These are phyloP conservation scores for Candida michaelii DNA, from an alignment of 805 yeast genomes.

Conservation along the genomic window DNA sequence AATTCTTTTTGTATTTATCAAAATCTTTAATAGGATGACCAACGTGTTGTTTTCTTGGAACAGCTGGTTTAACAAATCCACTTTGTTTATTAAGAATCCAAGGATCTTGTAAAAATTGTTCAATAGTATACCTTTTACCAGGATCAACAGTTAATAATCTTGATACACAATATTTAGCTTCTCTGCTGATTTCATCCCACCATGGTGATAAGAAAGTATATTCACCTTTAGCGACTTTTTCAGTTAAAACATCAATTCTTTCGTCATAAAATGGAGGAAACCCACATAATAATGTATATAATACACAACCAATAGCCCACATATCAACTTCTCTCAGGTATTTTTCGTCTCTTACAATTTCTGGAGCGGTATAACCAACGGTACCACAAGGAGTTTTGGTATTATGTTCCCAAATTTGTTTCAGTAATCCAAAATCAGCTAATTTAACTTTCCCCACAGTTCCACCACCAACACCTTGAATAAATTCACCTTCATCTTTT, in stretches of 20 bases:
- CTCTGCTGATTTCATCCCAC: constrained; percentile 81
- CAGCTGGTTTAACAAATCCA: constrained; percentile 13
- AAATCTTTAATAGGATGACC: constrained; percentile 28
- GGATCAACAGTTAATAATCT: constrained; percentile 73
- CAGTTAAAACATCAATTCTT: constrained; percentile 68
- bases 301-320: constrained; percentile 98
- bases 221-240: constrained; percentile 77
- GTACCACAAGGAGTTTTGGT: constrained; percentile 99
- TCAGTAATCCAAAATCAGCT: constrained; percentile 95
- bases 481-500: constrained; percentile 84
- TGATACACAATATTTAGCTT: constrained; percentile 70
- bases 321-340: constrained; percentile 94
- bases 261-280: constrained; percentile 97
- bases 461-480: constrained; percentile 84
- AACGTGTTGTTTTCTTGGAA: constrained; percentile 3
- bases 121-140: constrained; percentile 62
- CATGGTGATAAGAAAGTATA: constrained; percentile 76
- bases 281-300: constrained; percentile 91
- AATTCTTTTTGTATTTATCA: constrained; percentile 26
- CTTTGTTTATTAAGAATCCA: constrained; percentile 49
- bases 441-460: constrained; percentile 85
- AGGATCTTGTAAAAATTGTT: constrained; percentile 71
- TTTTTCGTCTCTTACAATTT: constrained; percentile 89
- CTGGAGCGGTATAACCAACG: constrained; percentile 98
- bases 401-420: constrained; percentile 81